Conservation (phyloP, 257 asterid genomes). For the Solanum lycopersicoides region DNA sequence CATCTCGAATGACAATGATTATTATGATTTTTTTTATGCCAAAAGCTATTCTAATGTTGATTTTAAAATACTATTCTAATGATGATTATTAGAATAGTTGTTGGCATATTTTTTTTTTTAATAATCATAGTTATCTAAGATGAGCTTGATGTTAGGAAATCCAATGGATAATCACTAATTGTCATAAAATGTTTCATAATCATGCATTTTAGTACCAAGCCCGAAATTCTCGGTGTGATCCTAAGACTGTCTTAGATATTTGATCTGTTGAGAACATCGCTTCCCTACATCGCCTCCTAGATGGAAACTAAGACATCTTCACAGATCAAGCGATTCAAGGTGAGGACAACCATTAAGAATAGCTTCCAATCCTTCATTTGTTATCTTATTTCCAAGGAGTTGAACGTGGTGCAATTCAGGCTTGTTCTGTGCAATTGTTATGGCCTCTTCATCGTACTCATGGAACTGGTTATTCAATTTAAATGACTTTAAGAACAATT, state of each 20-base stretch:
- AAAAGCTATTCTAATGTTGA: background rate
- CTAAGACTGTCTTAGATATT: slow-evolving; percentile 8
- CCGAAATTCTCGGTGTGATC: slow-evolving; percentile 12
- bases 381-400: slow-evolving; percentile 16
- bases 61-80: no score
- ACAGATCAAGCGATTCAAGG: slow-evolving; percentile 43
- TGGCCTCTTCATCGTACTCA: slow-evolving; percentile 8
- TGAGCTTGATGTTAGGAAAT: no score
- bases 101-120: no score
- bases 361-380: slow-evolving; percentile 18
- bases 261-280: slow-evolving; percentile 22
- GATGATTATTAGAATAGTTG: background rate
- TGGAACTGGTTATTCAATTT: background rate
- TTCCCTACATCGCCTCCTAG: slow-evolving; percentile 15
- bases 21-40: background rate
- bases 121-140: no score
- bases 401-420: slow-evolving; percentile 27
- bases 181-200: background rate
- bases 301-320: slow-evolving; percentile 17
- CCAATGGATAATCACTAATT: no score
- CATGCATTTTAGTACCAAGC: background rate
- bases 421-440: slow-evolving; percentile 27
- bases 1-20: slow-evolving; percentile 4
- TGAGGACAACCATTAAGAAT: slow-evolving; percentile 37
- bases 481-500: slow-evolving; percentile 24